Evolutionary conservation across 2,329 filamentous ascomycete species (phyloP), one percentile per base, ranked within the genome.

Genomic region (Fusarium oligoseptatum): DNA sequence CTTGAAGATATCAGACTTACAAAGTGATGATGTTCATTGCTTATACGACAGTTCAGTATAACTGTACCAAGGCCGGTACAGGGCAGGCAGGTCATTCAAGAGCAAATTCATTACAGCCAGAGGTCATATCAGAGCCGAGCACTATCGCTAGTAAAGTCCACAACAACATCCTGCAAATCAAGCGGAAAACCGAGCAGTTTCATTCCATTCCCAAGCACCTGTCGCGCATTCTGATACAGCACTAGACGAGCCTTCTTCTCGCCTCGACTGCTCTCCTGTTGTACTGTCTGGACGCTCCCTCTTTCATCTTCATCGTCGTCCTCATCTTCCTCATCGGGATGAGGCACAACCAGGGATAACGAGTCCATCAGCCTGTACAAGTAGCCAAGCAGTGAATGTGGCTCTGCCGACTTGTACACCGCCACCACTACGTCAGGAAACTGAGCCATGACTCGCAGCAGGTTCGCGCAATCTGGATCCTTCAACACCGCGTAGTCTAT

Each of bases 391-490:
- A 92, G 87, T 0, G 90, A 92, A 34, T 90, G 87, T 0, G 91
- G 91, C 79, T 93, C 92, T 45, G 91, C 86, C 0, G 90, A 92
- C 83, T 91, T 91, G 80, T 88, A 83, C 0, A 91, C 90, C 74
- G 91, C 89, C 68, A 88, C 75, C 67, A 92, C 87, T 6, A 91
- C 88, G 69, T 93, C 92, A 0, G 91, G 91, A 84, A 90, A 93
- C 68, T 90, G 87, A 0, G 90, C 88, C 60, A 93, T 83, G 57
- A 88, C 81, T 27, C 91, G 87, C 36, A 91, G 86, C 39, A 93
- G 82, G 12, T 73, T 65, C 9, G 64, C 70, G 1, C 37, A 68
- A 37, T 58, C 34, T 6, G 70, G 36, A 22, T 68, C 64, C 9
- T 37, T 43, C 24, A 68, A 34, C 3, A 34, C 43, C 2, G 20